Evolutionary conservation across 2,329 filamentous ascomycete species (phyloP).

Genomic region (Graphilbum ipis-grandicollis): DNA sequence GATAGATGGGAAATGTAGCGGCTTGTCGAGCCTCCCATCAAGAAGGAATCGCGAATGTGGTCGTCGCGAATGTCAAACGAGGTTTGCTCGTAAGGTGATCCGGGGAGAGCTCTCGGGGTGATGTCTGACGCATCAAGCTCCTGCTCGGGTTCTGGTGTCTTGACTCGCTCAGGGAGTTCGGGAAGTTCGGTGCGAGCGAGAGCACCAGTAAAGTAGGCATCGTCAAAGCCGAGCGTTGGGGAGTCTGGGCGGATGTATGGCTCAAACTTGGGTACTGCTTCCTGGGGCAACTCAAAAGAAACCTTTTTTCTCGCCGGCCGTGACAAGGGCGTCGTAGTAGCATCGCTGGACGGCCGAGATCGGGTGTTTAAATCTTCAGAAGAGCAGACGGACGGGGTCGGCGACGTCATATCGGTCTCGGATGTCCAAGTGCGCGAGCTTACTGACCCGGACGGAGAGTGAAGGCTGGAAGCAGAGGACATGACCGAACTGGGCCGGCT

Average conservation of each 20-base stretch:
- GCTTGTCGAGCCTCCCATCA: constrained; percentile 25
- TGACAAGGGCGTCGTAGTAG: constrained; percentile 2
- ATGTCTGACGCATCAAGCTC: not conserved
- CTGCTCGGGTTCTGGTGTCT: constrained; percentile 6
- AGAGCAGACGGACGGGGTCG: constrained; percentile 25
- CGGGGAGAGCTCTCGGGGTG: not conserved
- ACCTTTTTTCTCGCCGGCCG: constrained; percentile 22
- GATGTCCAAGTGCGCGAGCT: constrained; percentile 24
- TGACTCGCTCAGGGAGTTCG: constrained; percentile 9
- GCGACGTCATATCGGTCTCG: constrained; percentile 27
- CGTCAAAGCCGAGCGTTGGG: constrained; percentile 39
- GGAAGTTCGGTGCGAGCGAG: constrained; percentile 12
- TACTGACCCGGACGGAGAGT: constrained; percentile 29
- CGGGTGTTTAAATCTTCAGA: constrained; percentile 16
- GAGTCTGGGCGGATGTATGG: constrained; percentile 40
- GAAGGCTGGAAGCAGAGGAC: constrained; percentile 20
- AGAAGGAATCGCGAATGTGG: constrained; percentile 13
- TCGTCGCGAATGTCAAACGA: constrained; percentile 7
- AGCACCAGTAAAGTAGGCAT: constrained; percentile 17
- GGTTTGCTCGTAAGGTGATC: not conserved
- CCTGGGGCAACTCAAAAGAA: constrained; percentile 23
- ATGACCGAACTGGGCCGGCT: constrained; percentile 19
- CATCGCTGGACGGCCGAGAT: constrained; percentile 3
- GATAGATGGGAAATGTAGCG: constrained; percentile 31
- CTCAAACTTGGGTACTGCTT: constrained; percentile 18